Percentiles rank a stretch among this genome's conserved stretches.
phyloP scores from a whole-genome alignment of 768 basidiomycete species.

The Galerina sulciceps region DNA sequence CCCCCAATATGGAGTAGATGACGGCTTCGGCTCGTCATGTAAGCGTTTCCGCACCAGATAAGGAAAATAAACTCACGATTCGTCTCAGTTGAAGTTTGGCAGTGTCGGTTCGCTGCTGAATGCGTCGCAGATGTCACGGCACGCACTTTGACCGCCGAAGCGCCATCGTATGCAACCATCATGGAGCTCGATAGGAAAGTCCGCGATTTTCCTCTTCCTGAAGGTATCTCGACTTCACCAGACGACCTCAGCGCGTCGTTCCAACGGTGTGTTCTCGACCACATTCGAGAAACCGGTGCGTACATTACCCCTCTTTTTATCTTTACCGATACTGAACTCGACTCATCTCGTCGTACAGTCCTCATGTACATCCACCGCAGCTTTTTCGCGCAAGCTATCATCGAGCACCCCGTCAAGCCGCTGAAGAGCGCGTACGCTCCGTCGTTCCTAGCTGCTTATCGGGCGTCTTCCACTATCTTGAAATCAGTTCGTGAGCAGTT shows the following conservation, averaged over 20 bases:
- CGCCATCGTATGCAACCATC: constrained; percentile 66
- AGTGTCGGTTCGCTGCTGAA: constrained; percentile 66
- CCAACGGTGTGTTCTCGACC: constrained; percentile 51
- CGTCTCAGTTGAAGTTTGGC: constrained; percentile 59
- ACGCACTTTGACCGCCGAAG: constrained; percentile 64
- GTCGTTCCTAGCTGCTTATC: constrained; percentile 67
- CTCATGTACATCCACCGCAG: constrained; percentile 67
- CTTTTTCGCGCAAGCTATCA: constrained; percentile 75
- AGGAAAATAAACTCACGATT: no score
- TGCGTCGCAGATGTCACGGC: constrained; percentile 67
- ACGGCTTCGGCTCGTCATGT: constrained; percentile 39
- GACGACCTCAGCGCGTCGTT: constrained; percentile 44
- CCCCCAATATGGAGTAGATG: constrained; percentile 44
- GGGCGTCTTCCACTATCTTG: constrained; percentile 60
- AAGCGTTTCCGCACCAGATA: constrained; percentile 15
- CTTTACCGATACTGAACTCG: neutral
- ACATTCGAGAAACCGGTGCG: constrained; percentile 51
- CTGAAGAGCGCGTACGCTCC: constrained; percentile 67
- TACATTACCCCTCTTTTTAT: neutral
- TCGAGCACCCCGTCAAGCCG: constrained; percentile 68
- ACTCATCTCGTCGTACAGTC: constrained; percentile 30
- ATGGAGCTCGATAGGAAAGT: constrained; percentile 73
- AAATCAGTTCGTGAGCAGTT: constrained; percentile 55
- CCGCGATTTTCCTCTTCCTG: constrained; percentile 64
- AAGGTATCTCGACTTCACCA: constrained; percentile 37